Evolutionary conservation across 192 early-diverging fungal genomes (phyloP).

Genomic region (Cladochytrium replicatum): DNA sequence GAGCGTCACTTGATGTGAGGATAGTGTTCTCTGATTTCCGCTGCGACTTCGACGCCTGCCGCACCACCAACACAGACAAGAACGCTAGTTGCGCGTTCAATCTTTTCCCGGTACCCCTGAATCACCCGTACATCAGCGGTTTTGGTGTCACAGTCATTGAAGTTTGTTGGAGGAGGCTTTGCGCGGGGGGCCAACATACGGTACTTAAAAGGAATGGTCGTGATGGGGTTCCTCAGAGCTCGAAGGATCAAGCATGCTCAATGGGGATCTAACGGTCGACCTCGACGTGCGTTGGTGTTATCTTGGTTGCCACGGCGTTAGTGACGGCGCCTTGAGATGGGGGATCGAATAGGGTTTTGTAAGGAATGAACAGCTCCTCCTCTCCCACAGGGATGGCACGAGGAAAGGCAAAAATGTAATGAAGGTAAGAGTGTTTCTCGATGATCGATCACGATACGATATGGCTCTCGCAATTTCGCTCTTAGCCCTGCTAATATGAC

Average conservation of each 20-base stretch:
- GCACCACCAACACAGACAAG: slow-evolving; percentile 67
- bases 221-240: neutral
- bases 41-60: slow-evolving; percentile 68
- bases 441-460: slow-evolving; percentile 51
- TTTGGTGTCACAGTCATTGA: slow-evolving; percentile 32
- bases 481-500: too few species aligned
- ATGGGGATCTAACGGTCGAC: slow-evolving; percentile 46
- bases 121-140: slow-evolving; percentile 25
- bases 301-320: slow-evolving; percentile 33
- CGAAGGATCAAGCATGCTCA: slow-evolving; percentile 1
- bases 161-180: slow-evolving; percentile 35
- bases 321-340: slow-evolving; percentile 35
- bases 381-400: slow-evolving; percentile 43
- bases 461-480: slow-evolving; percentile 24
- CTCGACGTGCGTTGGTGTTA: slow-evolving; percentile 35
- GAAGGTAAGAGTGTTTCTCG: slow-evolving; percentile 44
- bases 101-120: slow-evolving; percentile 40
- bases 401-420: slow-evolving; percentile 57
- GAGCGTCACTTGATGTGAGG: slow-evolving; percentile 50
- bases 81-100: slow-evolving; percentile 44
- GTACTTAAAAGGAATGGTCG: slow-evolving; percentile 42
- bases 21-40: slow-evolving; percentile 55
- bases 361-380: slow-evolving; percentile 49
- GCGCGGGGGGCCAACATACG: slow-evolving; percentile 43
- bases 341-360: slow-evolving; percentile 29